These are phyloP conservation scores for Geotrichum candidum DNA, from an alignment of 1,139 yeast genomes.

Conservation along the genomic window DNA sequence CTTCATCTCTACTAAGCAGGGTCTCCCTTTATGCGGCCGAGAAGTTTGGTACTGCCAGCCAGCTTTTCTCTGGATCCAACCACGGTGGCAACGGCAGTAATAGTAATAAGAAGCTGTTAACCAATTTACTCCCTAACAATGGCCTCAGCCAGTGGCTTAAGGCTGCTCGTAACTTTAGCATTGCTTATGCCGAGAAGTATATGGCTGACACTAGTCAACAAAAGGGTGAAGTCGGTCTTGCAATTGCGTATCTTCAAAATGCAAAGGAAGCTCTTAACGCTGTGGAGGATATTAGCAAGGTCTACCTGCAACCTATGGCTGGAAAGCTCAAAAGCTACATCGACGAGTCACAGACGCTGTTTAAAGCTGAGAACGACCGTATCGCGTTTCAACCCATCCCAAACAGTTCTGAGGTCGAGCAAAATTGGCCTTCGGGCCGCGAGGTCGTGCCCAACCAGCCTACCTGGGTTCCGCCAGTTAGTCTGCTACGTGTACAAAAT, in stretches of 20 bases:
- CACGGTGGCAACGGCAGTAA: background rate
- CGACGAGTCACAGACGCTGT: constrained; percentile 21
- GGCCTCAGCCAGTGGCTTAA: constrained; percentile 26
- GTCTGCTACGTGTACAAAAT: constrained; percentile 3
- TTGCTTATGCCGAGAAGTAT: constrained; percentile 30
- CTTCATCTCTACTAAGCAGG: constrained; percentile 30
- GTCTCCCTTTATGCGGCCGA: constrained; percentile 35
- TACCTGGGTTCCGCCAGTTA: constrained; percentile 29
- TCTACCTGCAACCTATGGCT: constrained; percentile 8
- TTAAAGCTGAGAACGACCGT: constrained; percentile 31
- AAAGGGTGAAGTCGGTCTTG: constrained; percentile 30
- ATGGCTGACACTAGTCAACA: constrained; percentile 31
- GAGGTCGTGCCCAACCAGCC: constrained; percentile 27
- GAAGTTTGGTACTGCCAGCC: constrained; percentile 30
- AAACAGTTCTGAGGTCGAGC: constrained; percentile 24
- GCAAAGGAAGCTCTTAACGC: constrained; percentile 13
- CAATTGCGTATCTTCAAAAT: constrained; percentile 28
- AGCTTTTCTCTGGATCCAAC: constrained; percentile 15
- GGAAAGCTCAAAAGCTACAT: constrained; percentile 17
- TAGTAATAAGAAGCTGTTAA: constrained; percentile 2
- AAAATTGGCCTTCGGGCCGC: constrained; percentile 35
- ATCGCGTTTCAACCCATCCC: constrained; percentile 35
- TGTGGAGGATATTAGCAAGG: constrained; percentile 10
- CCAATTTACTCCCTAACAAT: constrained; percentile 2
- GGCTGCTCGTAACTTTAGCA: constrained; percentile 27